These are phyloP conservation scores for Apophysomyces ossiformis DNA, from an alignment of 371 early-diverging fungal genomes.

Conservation along the genomic window DNA sequence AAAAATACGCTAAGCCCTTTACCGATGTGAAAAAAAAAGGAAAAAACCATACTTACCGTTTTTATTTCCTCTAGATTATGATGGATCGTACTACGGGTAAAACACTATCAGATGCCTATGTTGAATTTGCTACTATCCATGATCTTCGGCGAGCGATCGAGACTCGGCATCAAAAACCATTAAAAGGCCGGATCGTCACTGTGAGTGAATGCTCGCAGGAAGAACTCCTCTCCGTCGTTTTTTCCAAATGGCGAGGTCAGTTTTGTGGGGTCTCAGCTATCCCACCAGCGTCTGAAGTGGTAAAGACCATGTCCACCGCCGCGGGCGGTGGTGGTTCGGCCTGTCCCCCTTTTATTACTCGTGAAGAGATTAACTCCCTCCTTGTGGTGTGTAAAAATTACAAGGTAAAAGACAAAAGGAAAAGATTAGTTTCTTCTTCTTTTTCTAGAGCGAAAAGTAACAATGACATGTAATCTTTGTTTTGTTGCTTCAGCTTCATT, in stretches of 20 bases:
- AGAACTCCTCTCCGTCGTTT: constrained; percentile 66
- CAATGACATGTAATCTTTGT: too few species aligned
- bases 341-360: constrained; percentile 67
- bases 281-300: constrained; percentile 38
- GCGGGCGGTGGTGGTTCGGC: constrained; percentile 38
- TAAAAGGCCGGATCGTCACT: constrained; percentile 71
- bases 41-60: not conserved
- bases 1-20: not conserved
- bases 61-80: constrained; percentile 39
- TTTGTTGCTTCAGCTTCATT: constrained; percentile 55
- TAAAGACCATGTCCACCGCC: constrained; percentile 50
- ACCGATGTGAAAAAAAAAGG: not conserved
- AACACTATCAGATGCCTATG: constrained; percentile 67
- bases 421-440: too few species aligned
- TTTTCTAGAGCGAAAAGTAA: too few species aligned
- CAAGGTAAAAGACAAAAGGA: constrained; percentile 49
- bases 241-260: constrained; percentile 71
- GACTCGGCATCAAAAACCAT: constrained; percentile 54
- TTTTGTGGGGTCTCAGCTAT: constrained; percentile 53
- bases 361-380: constrained; percentile 75
- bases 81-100: constrained; percentile 70
- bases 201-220: constrained; percentile 67
- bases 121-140: constrained; percentile 58
- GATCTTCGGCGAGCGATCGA: constrained; percentile 56
- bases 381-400: constrained; percentile 75